Conservation (phyloP, 2,329 filamentous ascomycete genomes). For the Xylaria polymorpha region DNA sequence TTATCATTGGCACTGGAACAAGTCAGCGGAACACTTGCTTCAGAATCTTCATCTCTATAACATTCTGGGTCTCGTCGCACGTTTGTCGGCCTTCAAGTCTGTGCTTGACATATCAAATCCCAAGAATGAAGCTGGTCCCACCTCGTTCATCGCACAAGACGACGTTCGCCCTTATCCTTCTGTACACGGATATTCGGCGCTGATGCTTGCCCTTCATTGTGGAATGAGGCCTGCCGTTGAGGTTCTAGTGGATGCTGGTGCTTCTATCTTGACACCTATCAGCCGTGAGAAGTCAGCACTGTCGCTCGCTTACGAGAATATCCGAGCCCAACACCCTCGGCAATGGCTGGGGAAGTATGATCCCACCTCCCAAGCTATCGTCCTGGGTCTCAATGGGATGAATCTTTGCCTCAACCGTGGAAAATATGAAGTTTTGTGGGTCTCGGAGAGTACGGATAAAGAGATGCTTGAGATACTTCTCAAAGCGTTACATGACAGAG, state of each 20-base stretch:
- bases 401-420: too few relatives aligned
- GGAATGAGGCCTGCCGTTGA: slow-evolving; percentile 32
- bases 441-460: slow-evolving; percentile 28
- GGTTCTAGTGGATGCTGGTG: slow-evolving; percentile 30
- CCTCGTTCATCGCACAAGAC: too few relatives aligned
- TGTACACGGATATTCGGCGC: slow-evolving; percentile 10
- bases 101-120: not conserved
- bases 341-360: not conserved
- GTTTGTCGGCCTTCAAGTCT: not conserved
- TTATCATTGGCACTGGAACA: fast-evolving
- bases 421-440: not conserved
- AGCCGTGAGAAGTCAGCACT: slow-evolving; percentile 29
- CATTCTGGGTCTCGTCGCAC: not conserved
- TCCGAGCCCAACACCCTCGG: slow-evolving; percentile 19
- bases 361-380: too few relatives aligned
- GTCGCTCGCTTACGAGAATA: slow-evolving; percentile 23
- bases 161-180: not conserved
- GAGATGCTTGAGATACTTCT: slow-evolving; percentile 34
- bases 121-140: too few relatives aligned
- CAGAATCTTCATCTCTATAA: slow-evolving; percentile 4
- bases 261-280: slow-evolving; percentile 16
- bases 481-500: slow-evolving; percentile 28
- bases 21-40: not conserved
- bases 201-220: slow-evolving; percentile 32
- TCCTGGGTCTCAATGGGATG: too few relatives aligned